Conservation (phyloP, 352 stramenopile genomes). For the Pythium oligandrum region DNA sequence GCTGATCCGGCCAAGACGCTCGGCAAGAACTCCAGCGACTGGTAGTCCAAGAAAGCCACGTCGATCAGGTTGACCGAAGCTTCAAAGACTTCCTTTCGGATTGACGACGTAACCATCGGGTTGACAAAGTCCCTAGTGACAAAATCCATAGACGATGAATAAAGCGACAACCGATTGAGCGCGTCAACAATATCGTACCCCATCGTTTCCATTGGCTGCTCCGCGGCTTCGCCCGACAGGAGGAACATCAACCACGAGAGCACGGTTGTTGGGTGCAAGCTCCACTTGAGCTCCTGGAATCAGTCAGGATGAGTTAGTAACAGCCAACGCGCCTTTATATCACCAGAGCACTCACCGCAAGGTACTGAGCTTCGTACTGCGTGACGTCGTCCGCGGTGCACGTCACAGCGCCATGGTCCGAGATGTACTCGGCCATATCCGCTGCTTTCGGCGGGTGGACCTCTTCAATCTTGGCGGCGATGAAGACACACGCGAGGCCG, state of each 20-base stretch:
- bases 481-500: constrained; percentile 64
- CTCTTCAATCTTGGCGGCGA: constrained; percentile 84
- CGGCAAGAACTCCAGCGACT: constrained; percentile 71
- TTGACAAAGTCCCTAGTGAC: constrained; percentile 55
- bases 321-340: background rate
- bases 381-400: constrained; percentile 50
- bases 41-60: constrained; percentile 68
- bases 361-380: constrained; percentile 52
- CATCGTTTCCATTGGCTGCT: constrained; percentile 69
- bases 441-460: constrained; percentile 70
- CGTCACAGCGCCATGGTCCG: constrained; percentile 36
- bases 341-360: constrained; percentile 29
- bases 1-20: constrained; percentile 70
- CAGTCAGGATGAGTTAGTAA: background rate
- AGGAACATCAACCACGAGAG: constrained; percentile 78
- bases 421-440: constrained; percentile 59
- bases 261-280: constrained; percentile 68
- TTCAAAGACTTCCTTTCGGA: constrained; percentile 71
- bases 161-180: background rate
- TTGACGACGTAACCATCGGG: constrained; percentile 44
- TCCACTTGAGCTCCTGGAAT: constrained; percentile 75
- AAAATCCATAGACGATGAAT: constrained; percentile 5
- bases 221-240: constrained; percentile 55
- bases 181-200: constrained; percentile 20
- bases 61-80: constrained; percentile 66